A percentile compares a stretch with the other conserved stretches of the same genome.
These are phyloP conservation scores for Fusarium redolens DNA, from an alignment of 2,329 filamentous ascomycete species.

Conservation along the genomic window DNA sequence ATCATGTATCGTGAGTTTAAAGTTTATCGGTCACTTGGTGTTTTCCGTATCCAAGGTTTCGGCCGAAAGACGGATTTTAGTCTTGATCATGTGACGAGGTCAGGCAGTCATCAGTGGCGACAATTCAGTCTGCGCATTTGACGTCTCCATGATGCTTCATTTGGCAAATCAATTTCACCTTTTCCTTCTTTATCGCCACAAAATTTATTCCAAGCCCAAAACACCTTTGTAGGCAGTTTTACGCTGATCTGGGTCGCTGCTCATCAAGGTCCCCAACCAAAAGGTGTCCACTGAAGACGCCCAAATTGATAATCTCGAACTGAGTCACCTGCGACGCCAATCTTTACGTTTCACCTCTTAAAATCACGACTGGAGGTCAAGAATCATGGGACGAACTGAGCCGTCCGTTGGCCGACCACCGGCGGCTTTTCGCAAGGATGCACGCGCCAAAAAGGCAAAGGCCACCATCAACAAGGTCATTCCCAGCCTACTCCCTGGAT, in stretches of 20 bases:
- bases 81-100: slow-evolving; percentile 11
- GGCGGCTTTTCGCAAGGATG: slow-evolving; percentile 44
- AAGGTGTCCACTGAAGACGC: not conserved
- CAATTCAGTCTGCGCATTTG: not conserved
- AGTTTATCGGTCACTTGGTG: not conserved
- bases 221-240: slow-evolving; percentile 14
- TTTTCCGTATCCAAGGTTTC: not conserved
- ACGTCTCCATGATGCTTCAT: not conserved
- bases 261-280: slow-evolving; percentile 17
- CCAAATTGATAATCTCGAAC: not conserved
- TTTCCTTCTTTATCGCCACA: fast-evolving
- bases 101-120: not conserved
- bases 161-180: too few species aligned
- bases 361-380: fast-evolving
- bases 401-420: slow-evolving; percentile 40
- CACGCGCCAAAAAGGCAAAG: slow-evolving; percentile 66
- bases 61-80: not conserved
- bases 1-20: not conserved
- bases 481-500: slow-evolving; percentile 64
- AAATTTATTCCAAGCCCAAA: fast-evolving
- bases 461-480: slow-evolving; percentile 70
- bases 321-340: not conserved
- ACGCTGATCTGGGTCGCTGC: not conserved
- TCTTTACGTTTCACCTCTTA: not conserved
- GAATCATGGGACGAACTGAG: slow-evolving; percentile 41